Base-by-base conservation (phyloP, 2,329 filamentous ascomycete genomes). In the Phoma sp. region DNA sequence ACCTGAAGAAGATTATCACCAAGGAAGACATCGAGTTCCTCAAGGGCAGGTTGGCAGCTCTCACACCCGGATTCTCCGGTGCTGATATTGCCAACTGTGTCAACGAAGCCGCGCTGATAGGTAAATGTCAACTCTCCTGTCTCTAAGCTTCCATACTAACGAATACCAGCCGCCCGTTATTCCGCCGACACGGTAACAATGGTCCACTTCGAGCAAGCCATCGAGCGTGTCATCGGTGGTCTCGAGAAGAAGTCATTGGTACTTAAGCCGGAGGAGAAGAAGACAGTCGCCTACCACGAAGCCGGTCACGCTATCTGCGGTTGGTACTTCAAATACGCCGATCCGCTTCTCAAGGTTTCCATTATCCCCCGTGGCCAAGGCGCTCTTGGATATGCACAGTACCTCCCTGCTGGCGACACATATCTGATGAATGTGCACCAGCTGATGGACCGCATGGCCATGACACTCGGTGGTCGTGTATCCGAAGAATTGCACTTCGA, bases 391-490 rank as follows among this genome's bases (percentile, higher is more conserved):
- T 99, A 99, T 73, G 95, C 95, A 1, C 95, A 99, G 77, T 98
- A 98, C 75, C 84, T 99, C n/a, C 95, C 95, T 0, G 84, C 88
- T 21, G 88, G 88, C 52, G 95, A 99, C 72, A 92, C 91, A 8
- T 98, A 98, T 76, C 85, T 99, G 61, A 95, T 99, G 93, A 96
- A 89, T 71, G 88, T 91, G 61, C 88, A 93, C 74, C 95, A 99
- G 78, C 83, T 99, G 37, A 96, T 98, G 91, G 95, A 99, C 76
- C 92, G 95, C 66, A 99, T 99, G 95, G 95, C 95, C 62, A 99
- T 99, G 95, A 97, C 94, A 2, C 88, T 99, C 51, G 95, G 93
- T 66, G 95, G 95, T 1, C 92, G 95, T 63, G 90, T 99, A 22
- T 95, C 90, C 19, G 95, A 99, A 78, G 95, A 99, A 77, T 80